These are phyloP conservation scores for Cylindrotheca fusiformis DNA, from an alignment of 108 stramenopile genomes.

Conservation along the genomic window DNA sequence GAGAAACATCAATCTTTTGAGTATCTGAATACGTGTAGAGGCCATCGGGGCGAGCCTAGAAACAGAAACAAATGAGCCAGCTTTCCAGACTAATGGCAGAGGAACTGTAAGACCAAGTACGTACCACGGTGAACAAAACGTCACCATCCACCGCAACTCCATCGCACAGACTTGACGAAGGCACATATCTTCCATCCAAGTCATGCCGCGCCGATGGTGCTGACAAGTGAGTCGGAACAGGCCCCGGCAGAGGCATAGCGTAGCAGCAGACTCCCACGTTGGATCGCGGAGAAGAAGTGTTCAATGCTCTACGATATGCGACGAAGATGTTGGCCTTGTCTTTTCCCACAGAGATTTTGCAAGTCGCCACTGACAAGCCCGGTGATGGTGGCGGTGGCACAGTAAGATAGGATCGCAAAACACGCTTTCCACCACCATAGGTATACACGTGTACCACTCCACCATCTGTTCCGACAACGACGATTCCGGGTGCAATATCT, in stretches of 20 bases:
- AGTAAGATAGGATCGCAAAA: slow-evolving; percentile 44
- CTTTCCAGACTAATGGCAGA: neutral
- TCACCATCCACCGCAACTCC: slow-evolving; percentile 27
- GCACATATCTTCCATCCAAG: slow-evolving; percentile 70
- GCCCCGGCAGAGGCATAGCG: slow-evolving; percentile 62
- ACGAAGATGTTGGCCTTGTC: slow-evolving; percentile 45
- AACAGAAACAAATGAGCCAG: neutral
- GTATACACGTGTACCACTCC: slow-evolving; percentile 67
- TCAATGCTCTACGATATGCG: slow-evolving; percentile 24
- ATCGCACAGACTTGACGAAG: slow-evolving; percentile 54
- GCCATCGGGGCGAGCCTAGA: slow-evolving; percentile 65
- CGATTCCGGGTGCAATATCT: slow-evolving; percentile 64
- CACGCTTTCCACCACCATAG: slow-evolving; percentile 34
- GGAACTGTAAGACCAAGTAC: slow-evolving; percentile 1
- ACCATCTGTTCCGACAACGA: slow-evolving; percentile 75
- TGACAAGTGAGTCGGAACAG: slow-evolving; percentile 30
- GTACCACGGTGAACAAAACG: slow-evolving; percentile 9
- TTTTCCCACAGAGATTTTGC: slow-evolving; percentile 20
- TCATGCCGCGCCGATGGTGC: slow-evolving; percentile 72
- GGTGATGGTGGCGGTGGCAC: slow-evolving; percentile 66
- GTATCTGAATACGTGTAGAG: slow-evolving; percentile 71
- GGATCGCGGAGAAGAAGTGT: slow-evolving; percentile 25
- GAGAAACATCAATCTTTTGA: slow-evolving; percentile 72
- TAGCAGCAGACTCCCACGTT: slow-evolving; percentile 72
- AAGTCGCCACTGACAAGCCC: slow-evolving; percentile 21